These are phyloP conservation scores for Globisporangium acanthophoron DNA, from an alignment of 352 stramenopile species.

Conservation along the genomic window DNA sequence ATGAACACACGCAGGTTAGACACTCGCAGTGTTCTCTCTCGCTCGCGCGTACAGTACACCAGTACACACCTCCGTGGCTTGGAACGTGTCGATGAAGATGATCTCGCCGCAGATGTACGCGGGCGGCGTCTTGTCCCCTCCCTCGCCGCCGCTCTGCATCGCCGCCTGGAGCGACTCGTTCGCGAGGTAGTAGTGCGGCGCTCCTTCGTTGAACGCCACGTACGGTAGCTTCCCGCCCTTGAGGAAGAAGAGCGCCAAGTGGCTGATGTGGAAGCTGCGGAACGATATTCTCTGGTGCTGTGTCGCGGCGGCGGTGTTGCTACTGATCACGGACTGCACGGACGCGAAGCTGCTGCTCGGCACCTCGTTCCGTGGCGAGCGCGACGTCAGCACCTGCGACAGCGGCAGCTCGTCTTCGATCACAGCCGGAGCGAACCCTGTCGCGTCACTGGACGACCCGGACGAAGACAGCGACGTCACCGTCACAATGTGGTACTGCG, in stretches of 20 bases:
- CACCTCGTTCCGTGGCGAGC: conserved; percentile 24
- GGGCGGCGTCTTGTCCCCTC: conserved; percentile 50
- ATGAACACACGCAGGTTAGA: background rate
- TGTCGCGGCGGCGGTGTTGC: conserved; percentile 4
- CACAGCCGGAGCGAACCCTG: conserved; percentile 15
- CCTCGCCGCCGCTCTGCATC: conserved; percentile 30
- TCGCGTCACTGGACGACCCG: background rate
- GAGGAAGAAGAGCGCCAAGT: conserved; percentile 73
- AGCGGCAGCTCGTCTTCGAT: conserved; percentile 52
- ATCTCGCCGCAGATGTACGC: conserved; percentile 80
- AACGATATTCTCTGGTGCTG: conserved; percentile 76
- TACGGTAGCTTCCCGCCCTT: conserved; percentile 73
- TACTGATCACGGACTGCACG: conserved; percentile 3
- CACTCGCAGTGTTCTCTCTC: too few relatives aligned
- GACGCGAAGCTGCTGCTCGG: conserved; percentile 8
- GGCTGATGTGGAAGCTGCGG: conserved; percentile 77
- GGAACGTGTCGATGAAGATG: conserved; percentile 83
- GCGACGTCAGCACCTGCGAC: conserved; percentile 53
- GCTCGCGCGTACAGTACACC: background rate
- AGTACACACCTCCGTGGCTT: conserved; percentile 61
- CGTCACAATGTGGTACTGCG: conserved; percentile 68
- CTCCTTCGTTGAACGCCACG: conserved; percentile 78
- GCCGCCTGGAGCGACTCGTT: conserved; percentile 77
- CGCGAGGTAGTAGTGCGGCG: conserved; percentile 72
- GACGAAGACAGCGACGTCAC: conserved; percentile 51